Base-by-base conservation (phyloP, 1,139 yeast species). In the Candida sp. region DNA sequence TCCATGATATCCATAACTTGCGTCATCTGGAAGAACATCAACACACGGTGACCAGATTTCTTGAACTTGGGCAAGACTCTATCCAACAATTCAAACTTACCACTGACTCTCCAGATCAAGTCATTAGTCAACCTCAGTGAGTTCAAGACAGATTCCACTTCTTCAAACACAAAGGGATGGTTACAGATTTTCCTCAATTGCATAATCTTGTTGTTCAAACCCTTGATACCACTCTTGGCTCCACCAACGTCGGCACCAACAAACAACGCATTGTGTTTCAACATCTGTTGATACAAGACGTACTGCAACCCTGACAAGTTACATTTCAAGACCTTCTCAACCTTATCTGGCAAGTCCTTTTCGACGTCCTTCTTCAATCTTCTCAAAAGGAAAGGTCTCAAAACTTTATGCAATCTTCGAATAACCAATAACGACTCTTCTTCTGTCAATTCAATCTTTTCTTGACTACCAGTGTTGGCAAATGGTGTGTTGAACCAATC, bases 331-430 rank as follows among this genome's bases (percentile, higher is more conserved):
- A 94, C 98, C 67, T 87, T 92, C 72, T 94, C 99, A 49, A 94
- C 90, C 75, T 94, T 94, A 66, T 91, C 93, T 2, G 99, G 99
- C 59, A 94, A 80, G 66, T 93, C 98, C 66, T 92, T 93, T 67
- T 94, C 99, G 38, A 94, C 99, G 75, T 94, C 99, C 69, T 92
- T 93, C 74, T 94, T 94, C 73, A 94, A 81, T 76, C 99, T 88
- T 73, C 99, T 86, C 63, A 94, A 78, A 61, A 94, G 77, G 80
- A 94, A 94, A 2, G 99, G 99, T 66, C 99, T 83, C 65, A 94
- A 80, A 26, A 94, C 99, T 68, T 94, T 94, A 70, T 94, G 99
- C 66, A 94, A 81, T 83, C 99, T 90, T 69, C 98, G 81, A 65
- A 94, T 94, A 53, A 94, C 90, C 75, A 94, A 84, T 58, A 94